phyloP scores from a whole-genome alignment of 2,329 filamentous ascomycete species.

The Sporothrix phasma region DNA sequence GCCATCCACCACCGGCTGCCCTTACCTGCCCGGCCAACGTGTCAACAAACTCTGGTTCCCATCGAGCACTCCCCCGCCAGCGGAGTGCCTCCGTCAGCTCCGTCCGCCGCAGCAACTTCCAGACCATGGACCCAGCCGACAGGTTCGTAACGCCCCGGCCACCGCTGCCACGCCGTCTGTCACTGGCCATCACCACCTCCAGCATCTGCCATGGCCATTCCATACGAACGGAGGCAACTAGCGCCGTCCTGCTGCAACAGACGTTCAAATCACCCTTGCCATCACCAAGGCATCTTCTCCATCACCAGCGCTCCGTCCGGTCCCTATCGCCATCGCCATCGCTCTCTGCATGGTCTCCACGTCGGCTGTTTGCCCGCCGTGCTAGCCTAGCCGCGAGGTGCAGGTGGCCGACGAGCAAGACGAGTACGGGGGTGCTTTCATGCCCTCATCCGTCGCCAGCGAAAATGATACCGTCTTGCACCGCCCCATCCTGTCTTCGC shows the following conservation, averaged over 20 bases:
- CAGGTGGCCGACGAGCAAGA: neutral
- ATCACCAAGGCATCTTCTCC: slow-evolving; percentile 18
- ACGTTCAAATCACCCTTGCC: neutral
- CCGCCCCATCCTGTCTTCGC: slow-evolving; percentile 25
- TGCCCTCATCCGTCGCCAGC: neutral
- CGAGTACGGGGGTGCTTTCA: neutral
- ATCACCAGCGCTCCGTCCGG: slow-evolving; percentile 31
- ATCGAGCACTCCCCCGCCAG: slow-evolving; percentile 50
- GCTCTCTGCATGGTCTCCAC: slow-evolving; percentile 18
- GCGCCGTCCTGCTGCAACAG: neutral
- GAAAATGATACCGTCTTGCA: neutral
- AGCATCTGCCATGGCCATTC: neutral
- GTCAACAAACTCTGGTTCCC: slow-evolving; percentile 78
- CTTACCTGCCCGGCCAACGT: slow-evolving; percentile 76
- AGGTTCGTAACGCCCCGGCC: slow-evolving; percentile 63
- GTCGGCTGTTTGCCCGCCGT: slow-evolving; percentile 16
- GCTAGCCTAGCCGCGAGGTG: slow-evolving; percentile 6
- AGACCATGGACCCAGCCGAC: slow-evolving; percentile 69
- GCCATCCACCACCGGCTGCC: slow-evolving; percentile 69
- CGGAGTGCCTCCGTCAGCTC: slow-evolving; percentile 59
- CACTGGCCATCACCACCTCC: neutral
- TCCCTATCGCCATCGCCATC: slow-evolving; percentile 41
- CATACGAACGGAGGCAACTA: neutral
- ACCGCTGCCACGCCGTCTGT: slow-evolving; percentile 33
- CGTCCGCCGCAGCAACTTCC: slow-evolving; percentile 47